These are phyloP conservation scores for Ceratopteris richardii DNA, from an alignment of 75 land plant species.

Conservation along the genomic window DNA sequence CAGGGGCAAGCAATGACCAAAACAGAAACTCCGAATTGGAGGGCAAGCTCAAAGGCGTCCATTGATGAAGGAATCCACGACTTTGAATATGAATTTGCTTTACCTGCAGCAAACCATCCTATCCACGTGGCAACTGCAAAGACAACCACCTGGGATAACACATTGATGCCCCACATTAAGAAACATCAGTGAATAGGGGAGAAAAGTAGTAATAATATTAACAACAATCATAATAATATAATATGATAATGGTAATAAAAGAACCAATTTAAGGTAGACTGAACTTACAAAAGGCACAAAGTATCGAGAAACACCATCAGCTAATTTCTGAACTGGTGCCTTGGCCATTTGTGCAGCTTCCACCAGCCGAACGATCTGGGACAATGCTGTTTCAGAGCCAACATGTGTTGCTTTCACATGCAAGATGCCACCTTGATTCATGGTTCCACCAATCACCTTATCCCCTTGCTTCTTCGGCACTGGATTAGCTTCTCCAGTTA, in stretches of 20 bases:
- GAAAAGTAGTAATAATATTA: too few relatives aligned
- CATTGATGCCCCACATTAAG: neutral
- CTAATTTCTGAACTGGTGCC: constrained; percentile 93
- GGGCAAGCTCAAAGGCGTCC: constrained; percentile 92
- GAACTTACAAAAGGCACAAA: constrained; percentile 76
- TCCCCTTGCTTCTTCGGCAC: constrained; percentile 61
- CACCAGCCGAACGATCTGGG: constrained; percentile 80
- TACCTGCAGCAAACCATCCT: constrained; percentile 74
- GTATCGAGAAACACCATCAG: constrained; percentile 69
- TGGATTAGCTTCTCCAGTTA: constrained; percentile 86
- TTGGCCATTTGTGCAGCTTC: constrained; percentile 96
- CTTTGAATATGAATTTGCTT: constrained; percentile 42
- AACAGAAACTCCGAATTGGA: constrained; percentile 97
- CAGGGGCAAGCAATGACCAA: constrained; percentile 96
- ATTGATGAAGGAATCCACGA: constrained; percentile 69
- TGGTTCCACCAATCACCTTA: constrained; percentile 80
- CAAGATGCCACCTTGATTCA: constrained; percentile 79
- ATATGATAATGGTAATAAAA: too few relatives aligned
- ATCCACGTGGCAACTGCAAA: constrained; percentile 69
- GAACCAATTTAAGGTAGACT: too few relatives aligned
- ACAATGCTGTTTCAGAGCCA: constrained; percentile 90
- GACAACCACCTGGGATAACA: constrained; percentile 54
- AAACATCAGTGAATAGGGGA: too few relatives aligned
- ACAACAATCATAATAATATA: too few relatives aligned
- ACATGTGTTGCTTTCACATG: constrained; percentile 71